Evolutionary conservation across 805 yeast species (phyloP), one percentile per base, ranked within the genome.

Genomic region (Myxozyma neotropica): DNA sequence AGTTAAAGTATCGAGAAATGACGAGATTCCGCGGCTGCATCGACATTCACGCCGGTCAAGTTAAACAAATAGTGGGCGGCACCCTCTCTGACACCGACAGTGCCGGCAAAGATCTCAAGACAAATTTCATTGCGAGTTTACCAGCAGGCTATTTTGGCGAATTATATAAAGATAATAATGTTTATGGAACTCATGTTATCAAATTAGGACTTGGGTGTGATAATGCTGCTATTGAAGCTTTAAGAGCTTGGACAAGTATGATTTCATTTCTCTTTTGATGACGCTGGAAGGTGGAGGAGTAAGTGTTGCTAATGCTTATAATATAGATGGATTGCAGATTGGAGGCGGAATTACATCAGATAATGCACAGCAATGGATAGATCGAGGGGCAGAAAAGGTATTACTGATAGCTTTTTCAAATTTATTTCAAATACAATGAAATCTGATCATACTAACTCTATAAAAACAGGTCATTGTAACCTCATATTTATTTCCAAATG

Each of bases 1-100:
- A n/a, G n/a, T n/a, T n/a, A n/a, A n/a, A n/a, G n/a, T n/a, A n/a
- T n/a, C n/a, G n/a, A n/a, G n/a, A n/a, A n/a, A 62, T 62, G 66
- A 62, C 66, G 24, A 43, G 80, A 53, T 94, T 89, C 75, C 83
- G 92, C 69, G 98, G 97, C 0, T 94, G 99, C 70, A 93, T 94
- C 39, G 99, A 94, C 71, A 85, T 94, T 59, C 99, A 94, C 73
- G 82, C 87, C 6, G 99, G 99, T 1, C 87, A 89, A 67, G 99
- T 94, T 61, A 94, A 94, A 70, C 99, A 94, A 72, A 94, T 94
- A 55, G 97, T 94, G 0, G 99, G 99, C 5, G 96, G 97, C 0
- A 88, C 97, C 0, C 77, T 94, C 21, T 78, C 80, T 0, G 75
- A 77, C 10, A 10, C 80, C 0, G 75, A 77, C 10, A 10, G 10